A percentile compares a stretch with the other conserved stretches of the same genome.
Conservation (phyloP, 768 basidiomycete genomes). For the Mycena amicta region DNA sequence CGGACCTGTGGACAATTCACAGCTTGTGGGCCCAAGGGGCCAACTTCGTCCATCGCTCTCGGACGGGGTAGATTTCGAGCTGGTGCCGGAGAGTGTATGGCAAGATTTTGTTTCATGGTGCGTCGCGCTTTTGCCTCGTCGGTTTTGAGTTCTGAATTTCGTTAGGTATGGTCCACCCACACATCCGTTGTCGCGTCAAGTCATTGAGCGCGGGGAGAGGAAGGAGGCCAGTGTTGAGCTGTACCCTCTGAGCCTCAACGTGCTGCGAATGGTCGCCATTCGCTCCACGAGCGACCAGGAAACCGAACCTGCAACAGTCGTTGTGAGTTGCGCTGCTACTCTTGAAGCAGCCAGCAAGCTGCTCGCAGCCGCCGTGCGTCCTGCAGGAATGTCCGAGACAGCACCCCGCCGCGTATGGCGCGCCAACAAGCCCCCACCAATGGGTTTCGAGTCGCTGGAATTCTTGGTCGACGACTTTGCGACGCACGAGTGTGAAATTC, state of each 20-base stretch:
- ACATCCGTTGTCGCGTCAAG: slow-evolving; percentile 62
- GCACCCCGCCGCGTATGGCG: slow-evolving; percentile 66
- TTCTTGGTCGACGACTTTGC: slow-evolving; percentile 36
- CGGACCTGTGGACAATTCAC: slow-evolving; percentile 76
- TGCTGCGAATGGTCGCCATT: slow-evolving; percentile 41
- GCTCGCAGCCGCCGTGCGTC: slow-evolving; percentile 41
- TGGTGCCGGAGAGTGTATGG: slow-evolving; percentile 77
- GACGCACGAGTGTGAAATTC: slow-evolving; percentile 38
- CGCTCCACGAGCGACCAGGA: slow-evolving; percentile 25
- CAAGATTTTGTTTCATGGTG: slow-evolving; percentile 67
- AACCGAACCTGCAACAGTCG: slow-evolving; percentile 37
- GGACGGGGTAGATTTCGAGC: slow-evolving; percentile 75
- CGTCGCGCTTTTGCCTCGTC: slow-evolving; percentile 29
- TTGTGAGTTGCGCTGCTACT: slow-evolving; percentile 55
- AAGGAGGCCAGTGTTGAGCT: slow-evolving; percentile 67
- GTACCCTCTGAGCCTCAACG: slow-evolving; percentile 65
- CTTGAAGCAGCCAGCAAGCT: slow-evolving; percentile 43
- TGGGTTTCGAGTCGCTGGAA: slow-evolving; percentile 41
- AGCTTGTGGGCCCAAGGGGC: slow-evolving; percentile 58
- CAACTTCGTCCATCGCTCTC: slow-evolving; percentile 45
- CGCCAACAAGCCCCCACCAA: slow-evolving; percentile 34
- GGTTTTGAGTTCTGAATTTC: slow-evolving; percentile 9
- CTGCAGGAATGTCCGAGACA: slow-evolving; percentile 30
- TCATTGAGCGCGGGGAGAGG: slow-evolving; percentile 60
- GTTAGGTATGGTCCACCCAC: slow-evolving; percentile 71